phyloP scores from a whole-genome alignment of 371 early-diverging fungal species.

The Batkoa obscura region DNA sequence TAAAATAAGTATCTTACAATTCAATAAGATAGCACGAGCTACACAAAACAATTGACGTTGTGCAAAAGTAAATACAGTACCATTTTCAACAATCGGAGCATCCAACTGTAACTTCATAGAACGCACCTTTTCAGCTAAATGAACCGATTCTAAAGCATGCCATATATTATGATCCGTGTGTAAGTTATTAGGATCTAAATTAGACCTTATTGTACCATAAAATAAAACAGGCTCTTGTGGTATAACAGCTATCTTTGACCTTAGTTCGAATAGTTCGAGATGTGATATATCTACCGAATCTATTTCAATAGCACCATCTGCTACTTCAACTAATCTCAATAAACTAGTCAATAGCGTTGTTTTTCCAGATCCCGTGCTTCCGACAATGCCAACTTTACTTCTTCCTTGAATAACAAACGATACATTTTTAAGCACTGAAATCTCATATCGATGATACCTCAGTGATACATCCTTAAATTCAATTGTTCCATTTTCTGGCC shows the following conservation, averaged over 20 bases:
- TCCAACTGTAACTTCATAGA: slow-evolving; percentile 27
- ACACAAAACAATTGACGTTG: slow-evolving; percentile 66
- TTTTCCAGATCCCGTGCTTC: slow-evolving; percentile 31
- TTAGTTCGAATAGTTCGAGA: slow-evolving; percentile 32
- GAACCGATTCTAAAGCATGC: slow-evolving; percentile 51
- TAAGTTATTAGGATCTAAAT: slow-evolving; percentile 63
- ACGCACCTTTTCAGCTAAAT: slow-evolving; percentile 25
- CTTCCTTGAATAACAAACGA: slow-evolving; percentile 16
- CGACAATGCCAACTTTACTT: slow-evolving; percentile 51
- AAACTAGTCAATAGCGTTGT: slow-evolving; percentile 30
- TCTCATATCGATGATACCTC: slow-evolving; percentile 49
- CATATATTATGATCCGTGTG: slow-evolving; percentile 61
- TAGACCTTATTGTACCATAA: slow-evolving; percentile 45
- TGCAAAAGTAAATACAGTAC: slow-evolving; percentile 47
- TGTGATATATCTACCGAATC: slow-evolving; percentile 38
- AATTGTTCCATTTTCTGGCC: slow-evolving; percentile 14
- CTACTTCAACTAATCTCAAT: slow-evolving; percentile 39
- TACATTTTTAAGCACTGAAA: slow-evolving; percentile 37
- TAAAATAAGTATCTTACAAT: slow-evolving; percentile 46
- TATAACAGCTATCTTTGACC: slow-evolving; percentile 35
- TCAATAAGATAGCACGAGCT: slow-evolving; percentile 50
- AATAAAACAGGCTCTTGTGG: slow-evolving; percentile 60
- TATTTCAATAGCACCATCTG: slow-evolving; percentile 36
- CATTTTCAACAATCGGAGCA: slow-evolving; percentile 30
- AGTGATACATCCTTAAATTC: slow-evolving; percentile 43